phyloP scores from a whole-genome alignment of 1,139 yeast genomes.

The Candida sp. region DNA sequence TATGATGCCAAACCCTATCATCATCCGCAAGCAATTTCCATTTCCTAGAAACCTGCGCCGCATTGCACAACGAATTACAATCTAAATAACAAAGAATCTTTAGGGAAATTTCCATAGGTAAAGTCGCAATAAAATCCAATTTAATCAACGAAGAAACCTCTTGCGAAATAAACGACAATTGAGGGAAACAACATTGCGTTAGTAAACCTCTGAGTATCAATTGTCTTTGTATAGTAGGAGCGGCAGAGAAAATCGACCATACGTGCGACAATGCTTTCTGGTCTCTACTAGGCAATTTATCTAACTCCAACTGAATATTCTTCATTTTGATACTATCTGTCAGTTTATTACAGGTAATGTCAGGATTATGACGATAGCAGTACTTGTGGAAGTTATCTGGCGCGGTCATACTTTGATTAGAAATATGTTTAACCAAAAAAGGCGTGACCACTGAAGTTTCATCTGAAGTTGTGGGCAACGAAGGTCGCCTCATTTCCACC shows the following conservation, averaged over 20 bases:
- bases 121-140: slow-evolving; percentile 80
- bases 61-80: slow-evolving; percentile 86
- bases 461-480: slow-evolving; percentile 10
- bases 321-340: slow-evolving; percentile 68
- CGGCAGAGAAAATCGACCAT: slow-evolving; percentile 76
- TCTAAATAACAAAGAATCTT: slow-evolving; percentile 87
- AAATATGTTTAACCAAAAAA: slow-evolving; percentile 41
- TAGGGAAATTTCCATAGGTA: slow-evolving; percentile 83
- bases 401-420: slow-evolving; percentile 40
- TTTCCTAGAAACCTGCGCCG: slow-evolving; percentile 83
- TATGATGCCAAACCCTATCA: slow-evolving; percentile 95
- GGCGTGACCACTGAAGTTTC: slow-evolving; percentile 40
- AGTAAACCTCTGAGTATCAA: slow-evolving; percentile 80
- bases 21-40: slow-evolving; percentile 94
- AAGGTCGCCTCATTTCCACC: background rate
- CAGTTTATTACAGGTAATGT: slow-evolving; percentile 63
- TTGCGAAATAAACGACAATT: slow-evolving; percentile 75
- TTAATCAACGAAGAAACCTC: slow-evolving; percentile 78
- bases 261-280: slow-evolving; percentile 70
- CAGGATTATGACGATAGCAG: slow-evolving; percentile 94
- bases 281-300: slow-evolving; percentile 57
- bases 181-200: slow-evolving; percentile 94
- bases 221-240: slow-evolving; percentile 65
- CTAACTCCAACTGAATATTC: slow-evolving; percentile 57
- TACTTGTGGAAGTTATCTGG: slow-evolving; percentile 56